phyloP scores from a whole-genome alignment of 2,329 filamentous ascomycete genomes.

The Teratosphaeria viscida region DNA sequence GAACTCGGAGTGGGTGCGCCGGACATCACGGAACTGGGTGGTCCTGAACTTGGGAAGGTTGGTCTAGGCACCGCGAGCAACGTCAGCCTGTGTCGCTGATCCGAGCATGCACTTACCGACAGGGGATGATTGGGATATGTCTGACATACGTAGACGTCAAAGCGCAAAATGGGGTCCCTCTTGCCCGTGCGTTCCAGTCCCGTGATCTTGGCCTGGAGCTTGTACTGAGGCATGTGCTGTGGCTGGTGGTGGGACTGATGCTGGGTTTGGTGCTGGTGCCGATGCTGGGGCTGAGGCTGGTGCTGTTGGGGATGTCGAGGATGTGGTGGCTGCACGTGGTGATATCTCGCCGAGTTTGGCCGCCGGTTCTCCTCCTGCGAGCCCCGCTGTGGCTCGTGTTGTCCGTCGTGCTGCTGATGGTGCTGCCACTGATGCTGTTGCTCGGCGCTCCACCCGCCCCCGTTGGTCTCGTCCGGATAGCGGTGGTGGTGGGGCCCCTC shows the following conservation, averaged over 20 bases:
- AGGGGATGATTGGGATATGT: background rate
- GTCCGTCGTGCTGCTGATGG: conserved; percentile 28
- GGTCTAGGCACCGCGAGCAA: conserved; percentile 50
- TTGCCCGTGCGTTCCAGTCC: conserved; percentile 85
- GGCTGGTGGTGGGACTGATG: conserved; percentile 26
- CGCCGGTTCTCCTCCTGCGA: conserved; percentile 20
- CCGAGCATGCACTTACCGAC: background rate
- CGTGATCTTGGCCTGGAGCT: conserved; percentile 89
- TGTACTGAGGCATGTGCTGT: conserved; percentile 35
- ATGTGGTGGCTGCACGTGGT: conserved; percentile 13
- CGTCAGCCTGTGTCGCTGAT: conserved; percentile 8
- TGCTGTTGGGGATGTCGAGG: conserved; percentile 7
- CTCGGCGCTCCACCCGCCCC: background rate
- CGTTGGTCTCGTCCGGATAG: conserved; percentile 1
- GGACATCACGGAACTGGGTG: conserved; percentile 95
- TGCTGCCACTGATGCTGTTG: conserved; percentile 22
- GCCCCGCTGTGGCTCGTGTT: conserved; percentile 18
- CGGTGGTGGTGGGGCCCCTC: background rate
- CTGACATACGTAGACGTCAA: conserved; percentile 81
- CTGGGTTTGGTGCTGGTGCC: conserved; percentile 14
- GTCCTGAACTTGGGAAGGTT: conserved; percentile 98
- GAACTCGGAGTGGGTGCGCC: conserved; percentile 90
- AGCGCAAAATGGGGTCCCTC: conserved; percentile 88
- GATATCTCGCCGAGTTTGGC: conserved; percentile 21
- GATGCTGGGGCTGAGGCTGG: conserved; percentile 24